These are phyloP conservation scores for Lodderomyces jiufengensis DNA, from an alignment of 1,139 yeast genomes.

Conservation along the genomic window DNA sequence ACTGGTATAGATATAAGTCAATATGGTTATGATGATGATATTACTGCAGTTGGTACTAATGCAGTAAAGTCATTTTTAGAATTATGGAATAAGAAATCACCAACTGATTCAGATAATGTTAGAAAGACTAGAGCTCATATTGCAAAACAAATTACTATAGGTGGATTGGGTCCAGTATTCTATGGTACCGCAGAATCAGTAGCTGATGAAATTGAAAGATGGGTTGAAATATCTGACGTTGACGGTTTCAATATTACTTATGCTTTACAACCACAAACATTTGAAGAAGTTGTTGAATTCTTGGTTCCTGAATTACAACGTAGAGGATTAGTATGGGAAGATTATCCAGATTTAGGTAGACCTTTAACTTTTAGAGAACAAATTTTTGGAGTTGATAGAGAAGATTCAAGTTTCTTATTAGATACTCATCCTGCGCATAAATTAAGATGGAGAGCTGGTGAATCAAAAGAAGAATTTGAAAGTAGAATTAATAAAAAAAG, in stretches of 20 bases:
- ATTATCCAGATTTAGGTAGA: slow-evolving; percentile 22
- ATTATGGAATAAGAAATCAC: slow-evolving; percentile 29
- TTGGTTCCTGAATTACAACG: slow-evolving; percentile 25
- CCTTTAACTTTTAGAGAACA: slow-evolving; percentile 24
- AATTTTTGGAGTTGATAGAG: slow-evolving; percentile 23
- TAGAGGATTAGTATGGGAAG: slow-evolving; percentile 27
- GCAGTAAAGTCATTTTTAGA: slow-evolving; percentile 28
- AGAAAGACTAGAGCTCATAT: slow-evolving; percentile 25
- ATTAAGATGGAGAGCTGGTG: slow-evolving; percentile 39
- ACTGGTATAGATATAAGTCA: slow-evolving; percentile 34
- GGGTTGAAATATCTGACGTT: slow-evolving; percentile 28
- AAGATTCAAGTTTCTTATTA: slow-evolving; percentile 20
- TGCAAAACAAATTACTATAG: slow-evolving; percentile 27
- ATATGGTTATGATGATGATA: slow-evolving; percentile 27
- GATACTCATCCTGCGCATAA: slow-evolving; percentile 36
- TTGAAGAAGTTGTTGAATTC: slow-evolving; percentile 27
- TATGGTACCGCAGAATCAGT: slow-evolving; percentile 23
- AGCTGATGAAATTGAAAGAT: slow-evolving; percentile 28
- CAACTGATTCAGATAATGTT: slow-evolving; percentile 24
- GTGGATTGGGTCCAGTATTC: slow-evolving; percentile 28
- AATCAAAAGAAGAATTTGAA: slow-evolving; percentile 36
- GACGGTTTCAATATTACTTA: slow-evolving; percentile 31
- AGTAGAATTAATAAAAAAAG: slow-evolving; percentile 13
- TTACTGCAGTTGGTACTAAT: slow-evolving; percentile 25
- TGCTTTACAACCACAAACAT: slow-evolving; percentile 24